Conservation (phyloP, 352 stramenopile genomes). For the Pythium monospermum region DNA sequence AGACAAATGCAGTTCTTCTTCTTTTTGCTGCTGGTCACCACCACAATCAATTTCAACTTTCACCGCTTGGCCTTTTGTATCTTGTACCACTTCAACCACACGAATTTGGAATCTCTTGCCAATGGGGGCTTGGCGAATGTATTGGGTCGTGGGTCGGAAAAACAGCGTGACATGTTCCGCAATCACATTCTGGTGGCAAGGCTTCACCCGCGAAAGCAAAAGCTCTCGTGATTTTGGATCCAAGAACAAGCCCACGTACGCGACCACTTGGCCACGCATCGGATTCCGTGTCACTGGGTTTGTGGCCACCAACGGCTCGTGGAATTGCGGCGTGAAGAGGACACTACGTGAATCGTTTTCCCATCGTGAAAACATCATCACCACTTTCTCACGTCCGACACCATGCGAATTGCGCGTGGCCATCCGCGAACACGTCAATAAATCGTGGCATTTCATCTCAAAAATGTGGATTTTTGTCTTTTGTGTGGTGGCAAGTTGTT, state of each 20-base stretch:
- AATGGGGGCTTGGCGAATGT: conserved; percentile 38
- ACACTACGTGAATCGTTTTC: conserved; percentile 34
- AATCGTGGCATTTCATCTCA: conserved; percentile 51
- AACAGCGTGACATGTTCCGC: conserved; percentile 67
- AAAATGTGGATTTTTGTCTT: conserved; percentile 17
- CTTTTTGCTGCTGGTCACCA: no score
- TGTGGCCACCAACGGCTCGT: conserved; percentile 26
- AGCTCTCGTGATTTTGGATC: conserved; percentile 25
- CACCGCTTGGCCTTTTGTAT: conserved; percentile 39
- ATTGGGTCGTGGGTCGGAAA: conserved; percentile 52
- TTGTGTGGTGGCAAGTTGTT: conserved; percentile 5
- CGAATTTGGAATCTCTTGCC: conserved; percentile 31
- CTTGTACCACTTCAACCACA: conserved; percentile 35
- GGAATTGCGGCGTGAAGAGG: conserved; percentile 41
- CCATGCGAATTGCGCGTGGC: conserved; percentile 64
- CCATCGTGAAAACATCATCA: conserved; percentile 70
- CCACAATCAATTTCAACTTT: conserved; percentile 45
- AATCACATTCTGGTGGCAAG: conserved; percentile 32
- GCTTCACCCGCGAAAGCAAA: conserved; percentile 27
- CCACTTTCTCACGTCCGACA: conserved; percentile 49
- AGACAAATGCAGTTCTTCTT: conserved; percentile 27
- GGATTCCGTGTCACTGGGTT: conserved; percentile 51
- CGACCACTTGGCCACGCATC: conserved; percentile 27
- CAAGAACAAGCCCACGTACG: conserved; percentile 57
- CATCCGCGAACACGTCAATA: conserved; percentile 45